These are phyloP conservation scores for Penicillium alfredii DNA, from an alignment of 495 filamentous ascomycete species.

Conservation along the genomic window DNA sequence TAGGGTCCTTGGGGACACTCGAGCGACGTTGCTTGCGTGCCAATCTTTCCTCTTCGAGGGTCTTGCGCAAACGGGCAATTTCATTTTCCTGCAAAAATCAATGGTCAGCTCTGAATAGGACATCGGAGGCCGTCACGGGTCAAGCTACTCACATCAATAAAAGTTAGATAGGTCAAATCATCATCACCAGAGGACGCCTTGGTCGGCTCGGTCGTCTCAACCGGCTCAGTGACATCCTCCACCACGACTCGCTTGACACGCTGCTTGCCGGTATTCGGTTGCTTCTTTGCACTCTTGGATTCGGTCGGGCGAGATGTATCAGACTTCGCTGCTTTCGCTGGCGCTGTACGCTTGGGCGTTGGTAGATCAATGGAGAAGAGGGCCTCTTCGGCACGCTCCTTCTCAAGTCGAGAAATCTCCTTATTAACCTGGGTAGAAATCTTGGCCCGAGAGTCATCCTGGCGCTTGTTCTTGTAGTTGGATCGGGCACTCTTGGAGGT, in stretches of 20 bases:
- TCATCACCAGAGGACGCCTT: slow-evolving; percentile 27
- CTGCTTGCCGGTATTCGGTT: slow-evolving; percentile 40
- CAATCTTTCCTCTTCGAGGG: slow-evolving; percentile 44
- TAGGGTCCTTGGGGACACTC: slow-evolving; percentile 23
- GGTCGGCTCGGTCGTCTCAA: slow-evolving; percentile 32
- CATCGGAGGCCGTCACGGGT: neutral
- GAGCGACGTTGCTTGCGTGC: slow-evolving; percentile 41
- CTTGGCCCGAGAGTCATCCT: slow-evolving; percentile 30
- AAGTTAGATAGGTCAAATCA: slow-evolving; percentile 42
- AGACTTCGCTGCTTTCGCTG: slow-evolving; percentile 18
- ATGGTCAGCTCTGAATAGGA: slow-evolving; percentile 1
- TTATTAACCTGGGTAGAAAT: slow-evolving; percentile 39
- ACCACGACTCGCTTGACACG: slow-evolving; percentile 41
- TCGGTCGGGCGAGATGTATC: slow-evolving; percentile 15
- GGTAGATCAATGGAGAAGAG: slow-evolving; percentile 40
- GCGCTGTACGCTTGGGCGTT: slow-evolving; percentile 18
- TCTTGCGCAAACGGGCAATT: slow-evolving; percentile 44
- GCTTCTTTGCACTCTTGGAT: slow-evolving; percentile 22
- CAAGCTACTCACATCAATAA: slow-evolving; percentile 38
- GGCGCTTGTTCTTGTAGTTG: slow-evolving; percentile 24
- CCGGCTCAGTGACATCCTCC: slow-evolving; percentile 32
- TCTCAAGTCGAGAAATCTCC: slow-evolving; percentile 39
- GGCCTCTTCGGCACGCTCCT: slow-evolving; percentile 41
- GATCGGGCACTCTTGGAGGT: slow-evolving; percentile 31
- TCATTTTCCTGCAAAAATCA: slow-evolving; percentile 32